Evolutionary conservation across 768 basidiomycete species (phyloP).

Genomic region (Punctularia strigosozonata): DNA sequence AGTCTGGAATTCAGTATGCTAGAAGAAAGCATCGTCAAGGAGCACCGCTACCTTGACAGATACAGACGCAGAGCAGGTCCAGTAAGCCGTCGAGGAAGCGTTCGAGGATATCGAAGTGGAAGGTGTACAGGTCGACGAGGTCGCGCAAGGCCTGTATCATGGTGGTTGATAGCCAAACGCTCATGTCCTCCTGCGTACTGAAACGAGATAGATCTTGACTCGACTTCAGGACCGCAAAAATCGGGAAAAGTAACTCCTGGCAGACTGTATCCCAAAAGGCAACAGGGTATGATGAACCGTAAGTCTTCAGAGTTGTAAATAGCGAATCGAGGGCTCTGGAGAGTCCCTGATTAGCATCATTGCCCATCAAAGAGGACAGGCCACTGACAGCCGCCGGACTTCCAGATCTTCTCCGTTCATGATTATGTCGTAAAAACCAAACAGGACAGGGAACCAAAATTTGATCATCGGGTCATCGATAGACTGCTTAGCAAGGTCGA

Average conservation of each 20-base stretch:
- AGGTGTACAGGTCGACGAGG: constrained; percentile 91
- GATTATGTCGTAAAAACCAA: constrained; percentile 98
- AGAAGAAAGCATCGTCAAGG: too few relatives aligned
- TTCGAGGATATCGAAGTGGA: constrained; percentile 86
- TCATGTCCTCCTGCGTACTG: constrained; percentile 97
- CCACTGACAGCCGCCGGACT: constrained; percentile 83
- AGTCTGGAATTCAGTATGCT: background rate
- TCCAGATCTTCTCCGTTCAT: constrained; percentile 99
- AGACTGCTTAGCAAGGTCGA: constrained; percentile 21
- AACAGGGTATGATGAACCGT: constrained; percentile 73
- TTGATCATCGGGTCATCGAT: constrained; percentile 85
- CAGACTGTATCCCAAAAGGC: constrained; percentile 99
- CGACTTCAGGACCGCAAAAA: constrained; percentile 91
- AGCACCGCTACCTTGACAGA: constrained; percentile 78
- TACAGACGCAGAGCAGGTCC: constrained; percentile 89
- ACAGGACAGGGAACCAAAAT: constrained; percentile 94
- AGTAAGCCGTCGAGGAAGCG: constrained; percentile 87
- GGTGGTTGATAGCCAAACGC: constrained; percentile 97
- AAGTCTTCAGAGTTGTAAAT: constrained; percentile 85
- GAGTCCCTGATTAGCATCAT: constrained; percentile 5
- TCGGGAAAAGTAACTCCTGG: constrained; percentile 93
- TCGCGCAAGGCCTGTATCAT: constrained; percentile 97
- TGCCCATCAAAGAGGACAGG: background rate
- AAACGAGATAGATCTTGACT: constrained; percentile 88
- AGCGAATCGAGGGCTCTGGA: constrained; percentile 90